Evolutionary conservation across 148 eudicot species (phyloP), one percentile per base, ranked within the genome.

Genomic region (Selenicereus undatus): DNA sequence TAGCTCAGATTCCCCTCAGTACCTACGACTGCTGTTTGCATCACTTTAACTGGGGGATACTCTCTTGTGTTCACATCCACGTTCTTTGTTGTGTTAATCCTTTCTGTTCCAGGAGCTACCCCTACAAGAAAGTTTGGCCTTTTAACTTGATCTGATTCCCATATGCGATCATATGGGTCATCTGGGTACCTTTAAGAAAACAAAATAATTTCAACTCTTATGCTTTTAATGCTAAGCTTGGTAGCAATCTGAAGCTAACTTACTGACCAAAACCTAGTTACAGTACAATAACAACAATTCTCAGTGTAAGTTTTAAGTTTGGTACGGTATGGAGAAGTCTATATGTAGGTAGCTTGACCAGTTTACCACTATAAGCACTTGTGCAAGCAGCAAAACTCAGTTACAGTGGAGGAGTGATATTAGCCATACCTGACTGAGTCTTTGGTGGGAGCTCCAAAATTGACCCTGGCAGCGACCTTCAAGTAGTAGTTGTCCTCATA

Each of bases 11-110:
- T 81, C 30, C 98, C 94, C 84, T 89, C 43, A 74, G 95, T 91
- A 76, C 99, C 98, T 76, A 89, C 92, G 64, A 96, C 99, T 50
- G 95, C 99, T 17, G 94, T 93, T 81, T 96, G 99, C 99, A 96
- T 96, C 24, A 96, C 97, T 84, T 92, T 92, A 9, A 89, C 91
- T 0, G 99, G 99, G 35, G 99, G 99, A 77, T 91, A 94, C 83
- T 96, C 99, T 86, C 95, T 87, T 11, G 92, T 91, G 80, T 90
- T 91, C 32, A 91, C 90, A 71, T 90, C 84, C 82, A 96, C 87
- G 76, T 83, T 74, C 78, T 90, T 90, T 32, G 88, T 89, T 45
- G 99, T 96, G 32, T 80, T 91, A 72, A 96, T 89, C 84, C 95
- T 90, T 81, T 87, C 82, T 35, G 99, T 96, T 7, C 99, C 99